Conservation (phyloP, 148 eudicot genomes). For the Bassia scoparia region DNA sequence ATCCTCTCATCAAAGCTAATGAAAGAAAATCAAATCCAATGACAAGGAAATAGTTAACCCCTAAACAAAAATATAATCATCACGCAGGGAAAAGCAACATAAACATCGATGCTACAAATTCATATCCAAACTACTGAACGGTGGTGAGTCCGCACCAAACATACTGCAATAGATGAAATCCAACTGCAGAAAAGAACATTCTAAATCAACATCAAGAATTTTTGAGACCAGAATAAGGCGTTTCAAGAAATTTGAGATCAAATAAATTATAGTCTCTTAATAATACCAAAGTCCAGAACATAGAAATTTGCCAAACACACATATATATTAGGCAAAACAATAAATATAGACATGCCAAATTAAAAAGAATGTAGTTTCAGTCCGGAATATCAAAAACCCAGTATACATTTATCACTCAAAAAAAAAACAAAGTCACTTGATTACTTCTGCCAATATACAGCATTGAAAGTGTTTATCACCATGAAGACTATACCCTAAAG, state of each 20-base stretch:
- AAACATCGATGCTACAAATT: neutral
- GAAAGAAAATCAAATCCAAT: neutral
- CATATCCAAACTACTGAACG: constrained; percentile 90
- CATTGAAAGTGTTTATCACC: neutral
- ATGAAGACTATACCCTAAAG: constrained; percentile 64
- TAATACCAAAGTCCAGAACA: neutral
- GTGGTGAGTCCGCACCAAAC: constrained; percentile 97
- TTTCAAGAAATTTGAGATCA: neutral
- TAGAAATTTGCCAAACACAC: too few species aligned
- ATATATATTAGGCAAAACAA: too few species aligned
- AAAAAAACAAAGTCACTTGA: neutral
- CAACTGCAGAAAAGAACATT: constrained; percentile 52
- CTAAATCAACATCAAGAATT: constrained; percentile 16
- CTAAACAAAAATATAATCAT: neutral
- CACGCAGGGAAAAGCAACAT: neutral
- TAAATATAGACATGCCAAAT: too few species aligned
- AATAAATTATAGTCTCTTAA: neutral
- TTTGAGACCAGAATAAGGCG: constrained; percentile 10
- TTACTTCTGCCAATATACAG: neutral
- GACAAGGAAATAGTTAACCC: neutral
- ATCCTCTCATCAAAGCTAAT: neutral
- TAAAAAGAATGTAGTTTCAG: too few species aligned
- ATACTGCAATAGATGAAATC: constrained; percentile 98
- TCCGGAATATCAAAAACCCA: too few species aligned
- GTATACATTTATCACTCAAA: too few species aligned